A percentile compares a stretch with the other conserved stretches of the same genome.
Evolutionary conservation across 108 stramenopile genomes (phyloP).

Genomic region (Nannochloropsis oceanica): DNA sequence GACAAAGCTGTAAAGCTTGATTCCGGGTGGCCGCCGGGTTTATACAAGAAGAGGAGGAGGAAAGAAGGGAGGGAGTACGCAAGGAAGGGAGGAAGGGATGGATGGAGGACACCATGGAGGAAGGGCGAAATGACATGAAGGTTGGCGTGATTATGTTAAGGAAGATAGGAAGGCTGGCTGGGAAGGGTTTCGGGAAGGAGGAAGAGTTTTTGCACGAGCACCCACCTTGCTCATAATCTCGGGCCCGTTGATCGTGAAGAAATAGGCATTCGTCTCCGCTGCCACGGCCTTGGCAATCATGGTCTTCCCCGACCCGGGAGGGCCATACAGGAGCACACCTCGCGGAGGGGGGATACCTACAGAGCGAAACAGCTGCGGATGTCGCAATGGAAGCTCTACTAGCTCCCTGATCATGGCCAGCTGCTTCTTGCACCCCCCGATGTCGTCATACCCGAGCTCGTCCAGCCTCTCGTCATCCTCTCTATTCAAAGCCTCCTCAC

Average conservation of each 20-base stretch:
- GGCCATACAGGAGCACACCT: constrained; percentile 89
- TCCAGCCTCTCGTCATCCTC: constrained; percentile 38
- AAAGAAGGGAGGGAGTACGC: not conserved
- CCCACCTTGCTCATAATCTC: constrained; percentile 83
- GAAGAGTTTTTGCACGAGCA: not conserved
- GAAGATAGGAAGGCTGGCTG: not conserved
- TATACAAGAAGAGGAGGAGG: not conserved
- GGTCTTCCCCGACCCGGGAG: constrained; percentile 95
- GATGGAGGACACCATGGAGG: no score
- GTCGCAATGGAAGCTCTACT: constrained; percentile 81
- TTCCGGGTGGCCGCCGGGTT: no score
- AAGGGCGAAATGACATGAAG: no score
- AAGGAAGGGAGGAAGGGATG: not conserved
- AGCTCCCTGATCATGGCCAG: constrained; percentile 76
- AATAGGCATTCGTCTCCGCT: constrained; percentile 84
- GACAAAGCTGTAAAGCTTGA: no score
- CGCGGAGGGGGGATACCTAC: constrained; percentile 89
- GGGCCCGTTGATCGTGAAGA: constrained; percentile 90
- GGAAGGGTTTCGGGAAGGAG: not conserved
- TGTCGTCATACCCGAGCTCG: constrained; percentile 65
- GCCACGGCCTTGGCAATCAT: constrained; percentile 84
- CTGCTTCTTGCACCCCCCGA: constrained; percentile 80
- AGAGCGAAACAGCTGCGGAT: constrained; percentile 83
- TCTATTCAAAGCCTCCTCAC: constrained; percentile 28
- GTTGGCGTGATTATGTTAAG: not conserved